Percentiles rank a stretch among this genome's conserved stretches.
Conservation (phyloP, 306 rosid genomes). For the Acacia crassicarpa region DNA sequence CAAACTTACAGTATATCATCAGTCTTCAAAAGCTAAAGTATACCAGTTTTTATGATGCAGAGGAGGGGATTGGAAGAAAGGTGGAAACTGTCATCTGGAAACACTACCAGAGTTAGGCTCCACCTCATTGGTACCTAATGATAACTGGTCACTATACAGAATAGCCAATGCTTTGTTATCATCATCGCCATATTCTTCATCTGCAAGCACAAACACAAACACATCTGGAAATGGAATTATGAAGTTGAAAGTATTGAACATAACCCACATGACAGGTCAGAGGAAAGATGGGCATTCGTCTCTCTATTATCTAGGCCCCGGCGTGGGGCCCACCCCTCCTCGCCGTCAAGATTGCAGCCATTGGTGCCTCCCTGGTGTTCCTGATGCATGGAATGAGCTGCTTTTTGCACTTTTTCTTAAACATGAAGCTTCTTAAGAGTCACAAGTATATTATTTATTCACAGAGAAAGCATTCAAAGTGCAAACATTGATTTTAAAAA, state of each 20-base stretch:
- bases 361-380: conserved; percentile 97
- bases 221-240: conserved; percentile 26
- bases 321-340: conserved; percentile 44
- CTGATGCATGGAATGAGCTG: conserved; percentile 88
- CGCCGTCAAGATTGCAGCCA: conserved; percentile 94
- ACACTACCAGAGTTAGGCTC: conserved; percentile 75
- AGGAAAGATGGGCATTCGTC: conserved; percentile 93
- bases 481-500: not conserved
- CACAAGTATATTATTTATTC: not conserved
- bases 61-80: conserved; percentile 89
- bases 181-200: not conserved
- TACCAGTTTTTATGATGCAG: conserved; percentile 40
- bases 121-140: conserved; percentile 55
- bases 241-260: conserved; percentile 55
- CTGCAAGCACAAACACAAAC: not conserved
- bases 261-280: conserved; percentile 63
- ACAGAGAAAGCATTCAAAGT: not conserved
- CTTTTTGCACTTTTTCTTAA: conserved; percentile 69
- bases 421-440: conserved; percentile 28
- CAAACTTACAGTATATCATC: not conserved
- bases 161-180: conserved; percentile 57
- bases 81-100: conserved; percentile 82
- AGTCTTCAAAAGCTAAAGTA: conserved; percentile 16
- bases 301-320: conserved; percentile 56
- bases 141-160: conserved; percentile 58